A percentile compares a stretch with the other conserved stretches of the same genome.
These are phyloP conservation scores for Lactarius indigo DNA, from an alignment of 768 basidiomycete genomes.

Conservation along the genomic window DNA sequence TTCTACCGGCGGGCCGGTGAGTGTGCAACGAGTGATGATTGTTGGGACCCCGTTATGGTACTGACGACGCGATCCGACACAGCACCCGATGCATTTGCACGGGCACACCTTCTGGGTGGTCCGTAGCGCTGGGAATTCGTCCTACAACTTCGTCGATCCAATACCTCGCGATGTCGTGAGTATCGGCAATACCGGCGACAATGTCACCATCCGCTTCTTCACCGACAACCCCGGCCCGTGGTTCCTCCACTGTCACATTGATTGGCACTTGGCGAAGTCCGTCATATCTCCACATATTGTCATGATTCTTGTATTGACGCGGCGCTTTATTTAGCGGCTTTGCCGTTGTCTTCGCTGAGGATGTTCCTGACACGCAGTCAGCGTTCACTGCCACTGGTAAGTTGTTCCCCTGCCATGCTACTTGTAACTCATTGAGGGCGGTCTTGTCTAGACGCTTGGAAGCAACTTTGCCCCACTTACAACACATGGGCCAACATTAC, in stretches of 20 bases:
- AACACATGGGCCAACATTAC: not conserved
- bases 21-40: not conserved
- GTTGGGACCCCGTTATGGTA: not conserved
- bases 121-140: constrained; percentile 14
- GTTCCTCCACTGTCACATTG: constrained; percentile 34
- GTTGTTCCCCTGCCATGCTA: not conserved
- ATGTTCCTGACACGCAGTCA: not conserved
- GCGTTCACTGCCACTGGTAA: not conserved
- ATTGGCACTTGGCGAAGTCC: constrained; percentile 37
- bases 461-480: constrained; percentile 1
- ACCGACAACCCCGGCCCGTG: constrained; percentile 33
- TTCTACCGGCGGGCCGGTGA: constrained; percentile 32
- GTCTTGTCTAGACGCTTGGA: constrained; percentile 8
- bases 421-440: not conserved
- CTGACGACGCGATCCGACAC: not conserved
- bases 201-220: constrained; percentile 31
- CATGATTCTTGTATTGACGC: constrained; percentile 15
- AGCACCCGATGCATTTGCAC: constrained; percentile 25
- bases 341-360: constrained; percentile 21
- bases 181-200: constrained; percentile 16
- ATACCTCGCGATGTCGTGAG: constrained; percentile 26
- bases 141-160: constrained; percentile 25
- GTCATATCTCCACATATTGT: constrained; percentile 58
- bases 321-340: constrained; percentile 4
- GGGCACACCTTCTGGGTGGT: constrained; percentile 18